Percentiles rank a stretch among this genome's conserved stretches.
phyloP scores from a whole-genome alignment of 1,139 yeast species.

The Geotrichum macrosporum region DNA sequence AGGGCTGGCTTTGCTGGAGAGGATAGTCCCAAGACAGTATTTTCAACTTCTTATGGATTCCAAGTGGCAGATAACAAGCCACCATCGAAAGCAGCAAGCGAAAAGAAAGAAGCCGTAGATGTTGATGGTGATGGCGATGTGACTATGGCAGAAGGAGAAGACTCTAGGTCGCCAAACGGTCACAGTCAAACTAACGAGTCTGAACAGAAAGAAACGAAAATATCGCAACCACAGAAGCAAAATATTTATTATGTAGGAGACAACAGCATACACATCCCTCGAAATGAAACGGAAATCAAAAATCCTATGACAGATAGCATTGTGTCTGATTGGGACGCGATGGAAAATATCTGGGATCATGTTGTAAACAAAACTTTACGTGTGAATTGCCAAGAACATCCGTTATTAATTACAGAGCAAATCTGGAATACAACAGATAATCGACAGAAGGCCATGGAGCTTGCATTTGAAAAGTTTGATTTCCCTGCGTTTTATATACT shows the following conservation, averaged over 20 bases:
- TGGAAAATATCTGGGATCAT: constrained; percentile 39
- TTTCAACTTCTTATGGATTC: constrained; percentile 52
- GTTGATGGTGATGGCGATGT: constrained; percentile 26
- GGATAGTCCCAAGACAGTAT: constrained; percentile 74
- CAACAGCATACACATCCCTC: constrained; percentile 33
- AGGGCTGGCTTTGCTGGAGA: constrained; percentile 93
- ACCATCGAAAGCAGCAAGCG: constrained; percentile 3
- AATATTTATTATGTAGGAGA: constrained; percentile 34
- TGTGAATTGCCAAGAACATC: constrained; percentile 62
- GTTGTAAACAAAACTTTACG: constrained; percentile 42
- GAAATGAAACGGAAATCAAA: constrained; percentile 35
- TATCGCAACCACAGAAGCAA: constrained; percentile 1
- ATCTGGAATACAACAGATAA: constrained; percentile 74
- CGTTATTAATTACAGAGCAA: constrained; percentile 76
- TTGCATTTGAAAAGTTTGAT: constrained; percentile 64
- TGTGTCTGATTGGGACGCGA: constrained; percentile 45
- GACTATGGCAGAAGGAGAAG: constrained; percentile 26
- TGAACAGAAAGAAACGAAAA: constrained; percentile 12
- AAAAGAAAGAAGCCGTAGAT: constrained; percentile 1
- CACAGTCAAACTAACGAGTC: background rate
- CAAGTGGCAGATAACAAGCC: constrained; percentile 14
- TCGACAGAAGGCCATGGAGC: constrained; percentile 69
- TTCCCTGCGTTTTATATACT: constrained; percentile 86
- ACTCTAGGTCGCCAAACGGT: background rate
- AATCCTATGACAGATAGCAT: constrained; percentile 40